Evolutionary conservation across 2,329 filamentous ascomycete species (phyloP).

Genomic region (Neobulgaria alba): DNA sequence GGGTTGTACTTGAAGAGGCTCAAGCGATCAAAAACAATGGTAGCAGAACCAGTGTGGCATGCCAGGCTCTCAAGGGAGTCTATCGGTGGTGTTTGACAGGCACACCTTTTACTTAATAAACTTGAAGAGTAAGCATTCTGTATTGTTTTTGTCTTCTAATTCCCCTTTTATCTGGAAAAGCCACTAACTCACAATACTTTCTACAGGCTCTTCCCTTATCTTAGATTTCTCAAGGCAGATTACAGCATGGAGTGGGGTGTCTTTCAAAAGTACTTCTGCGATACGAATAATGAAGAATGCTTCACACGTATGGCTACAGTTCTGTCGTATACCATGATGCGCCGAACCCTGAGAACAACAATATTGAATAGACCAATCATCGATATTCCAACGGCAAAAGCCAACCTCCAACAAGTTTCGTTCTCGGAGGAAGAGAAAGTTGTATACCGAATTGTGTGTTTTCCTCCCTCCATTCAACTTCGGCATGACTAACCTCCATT

Average conservation of each 20-base stretch:
- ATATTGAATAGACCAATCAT: slow-evolving; percentile 46
- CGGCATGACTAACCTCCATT: background rate
- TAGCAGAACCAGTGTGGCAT: slow-evolving; percentile 35
- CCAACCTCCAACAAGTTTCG: slow-evolving; percentile 34
- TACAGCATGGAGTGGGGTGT: slow-evolving; percentile 22
- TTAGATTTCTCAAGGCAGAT: slow-evolving; percentile 26
- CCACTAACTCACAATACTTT: no score
- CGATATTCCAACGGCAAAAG: slow-evolving; percentile 40
- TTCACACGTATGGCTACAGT: slow-evolving; percentile 19
- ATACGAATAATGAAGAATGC: slow-evolving; percentile 17
- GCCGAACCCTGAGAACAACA: slow-evolving; percentile 44
- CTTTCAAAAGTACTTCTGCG: slow-evolving; percentile 26
- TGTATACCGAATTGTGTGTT: slow-evolving; percentile 46
- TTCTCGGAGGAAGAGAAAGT: slow-evolving; percentile 44
- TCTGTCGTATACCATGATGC: slow-evolving; percentile 38
- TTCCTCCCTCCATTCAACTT: slow-evolving; percentile 18
- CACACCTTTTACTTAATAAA: slow-evolving; percentile 24
- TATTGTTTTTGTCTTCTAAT: no score
- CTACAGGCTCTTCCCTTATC: slow-evolving; percentile 25
- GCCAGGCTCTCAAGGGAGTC: slow-evolving; percentile 28
- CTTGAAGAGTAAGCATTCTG: slow-evolving; percentile 27
- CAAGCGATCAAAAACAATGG: slow-evolving; percentile 45
- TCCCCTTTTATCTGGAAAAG: no score
- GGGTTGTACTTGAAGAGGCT: slow-evolving; percentile 49
- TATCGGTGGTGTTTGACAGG: slow-evolving; percentile 29